phyloP scores from a whole-genome alignment of 371 early-diverging fungal species.

The Quaeritorhiza haematococci region DNA sequence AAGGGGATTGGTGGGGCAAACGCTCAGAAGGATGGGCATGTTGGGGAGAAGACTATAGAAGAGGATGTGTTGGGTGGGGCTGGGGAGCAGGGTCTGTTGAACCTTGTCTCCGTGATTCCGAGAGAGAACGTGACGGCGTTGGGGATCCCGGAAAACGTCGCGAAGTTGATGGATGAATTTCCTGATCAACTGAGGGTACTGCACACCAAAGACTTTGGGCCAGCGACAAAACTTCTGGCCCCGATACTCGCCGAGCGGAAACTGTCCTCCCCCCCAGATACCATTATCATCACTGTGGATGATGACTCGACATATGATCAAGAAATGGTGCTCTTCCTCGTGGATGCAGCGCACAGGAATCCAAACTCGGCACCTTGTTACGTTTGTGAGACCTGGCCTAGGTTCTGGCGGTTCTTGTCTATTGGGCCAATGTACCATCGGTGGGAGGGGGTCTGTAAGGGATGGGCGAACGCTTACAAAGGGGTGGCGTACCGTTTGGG shows the following conservation, averaged over 20 bases:
- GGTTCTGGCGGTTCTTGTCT: constrained; percentile 5
- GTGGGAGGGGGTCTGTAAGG: constrained; percentile 8
- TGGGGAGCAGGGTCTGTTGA: too few relatives aligned
- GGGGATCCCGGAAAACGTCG: too few relatives aligned
- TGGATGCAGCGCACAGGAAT: constrained; percentile 2
- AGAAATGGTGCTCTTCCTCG: constrained; percentile 8
- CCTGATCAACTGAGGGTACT: not conserved
- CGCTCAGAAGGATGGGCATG: too few relatives aligned
- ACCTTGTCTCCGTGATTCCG: too few relatives aligned
- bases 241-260: constrained; percentile 12
- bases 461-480: constrained; percentile 18
- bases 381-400: constrained; percentile 17
- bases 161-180: constrained; percentile 8
- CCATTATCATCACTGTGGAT: constrained; percentile 21
- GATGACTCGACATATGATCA: constrained; percentile 18
- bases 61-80: too few relatives aligned
- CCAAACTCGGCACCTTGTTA: constrained; percentile 5
- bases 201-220: constrained; percentile 10
- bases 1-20: too few relatives aligned
- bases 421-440: not conserved
- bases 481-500: constrained; percentile 18
- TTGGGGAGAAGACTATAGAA: too few relatives aligned
- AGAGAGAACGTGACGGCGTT: too few relatives aligned
- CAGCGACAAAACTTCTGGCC: constrained; percentile 18
- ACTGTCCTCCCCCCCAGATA: constrained; percentile 13